These are phyloP conservation scores for Rhodamnia rubescens DNA, from an alignment of 345 rosid species.

Conservation along the genomic window DNA sequence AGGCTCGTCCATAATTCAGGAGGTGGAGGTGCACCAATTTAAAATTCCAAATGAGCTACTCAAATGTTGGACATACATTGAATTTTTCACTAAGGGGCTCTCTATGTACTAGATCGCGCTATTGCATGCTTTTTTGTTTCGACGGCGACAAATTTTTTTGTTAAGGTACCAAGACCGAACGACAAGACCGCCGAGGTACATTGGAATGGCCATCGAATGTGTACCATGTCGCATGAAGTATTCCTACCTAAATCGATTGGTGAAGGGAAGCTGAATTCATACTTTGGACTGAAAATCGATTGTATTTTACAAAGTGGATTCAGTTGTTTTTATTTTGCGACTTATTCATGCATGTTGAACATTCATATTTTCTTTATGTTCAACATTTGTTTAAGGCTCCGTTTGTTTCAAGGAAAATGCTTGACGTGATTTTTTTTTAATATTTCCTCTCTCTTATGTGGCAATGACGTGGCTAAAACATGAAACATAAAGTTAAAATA, in stretches of 20 bases:
- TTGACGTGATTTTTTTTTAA: too few relatives aligned
- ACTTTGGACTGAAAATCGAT: too few relatives aligned
- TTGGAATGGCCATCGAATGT: background rate
- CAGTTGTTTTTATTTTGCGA: background rate
- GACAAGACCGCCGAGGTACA: background rate
- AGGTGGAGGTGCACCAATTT: background rate
- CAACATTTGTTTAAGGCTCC: background rate
- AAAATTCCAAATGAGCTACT: background rate
- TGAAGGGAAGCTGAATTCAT: too few relatives aligned
- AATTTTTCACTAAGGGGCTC: background rate
- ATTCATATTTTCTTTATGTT: background rate
- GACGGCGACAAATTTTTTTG: background rate
- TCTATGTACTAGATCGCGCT: background rate
- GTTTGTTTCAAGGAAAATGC: too few relatives aligned
- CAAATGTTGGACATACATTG: background rate
- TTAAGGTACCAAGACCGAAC: background rate
- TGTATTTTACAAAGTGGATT: background rate
- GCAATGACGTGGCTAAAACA: too few relatives aligned
- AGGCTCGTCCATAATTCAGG: background rate
- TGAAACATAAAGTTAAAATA: too few relatives aligned
- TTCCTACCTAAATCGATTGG: too few relatives aligned
- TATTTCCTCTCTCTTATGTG: too few relatives aligned
- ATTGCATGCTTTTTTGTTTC: background rate
- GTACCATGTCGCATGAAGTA: background rate
- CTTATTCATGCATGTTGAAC: background rate